Evolutionary conservation across 306 rosid genomes (phyloP), one percentile per base, ranked within the genome.

Genomic region (Cicer chorassanicum): DNA sequence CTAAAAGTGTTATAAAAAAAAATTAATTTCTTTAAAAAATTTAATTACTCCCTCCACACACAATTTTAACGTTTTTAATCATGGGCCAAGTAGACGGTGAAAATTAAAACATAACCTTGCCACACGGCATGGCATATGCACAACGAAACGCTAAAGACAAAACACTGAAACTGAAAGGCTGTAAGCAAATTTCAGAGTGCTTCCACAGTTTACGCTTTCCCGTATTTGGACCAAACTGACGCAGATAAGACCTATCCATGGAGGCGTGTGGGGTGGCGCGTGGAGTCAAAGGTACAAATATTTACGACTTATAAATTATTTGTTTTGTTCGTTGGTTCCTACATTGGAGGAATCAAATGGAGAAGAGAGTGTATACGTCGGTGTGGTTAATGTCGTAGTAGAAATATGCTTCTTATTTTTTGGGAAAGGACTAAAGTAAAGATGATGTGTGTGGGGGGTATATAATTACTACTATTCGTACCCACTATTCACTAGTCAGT

Each of bases 201-300:
- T 69, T 69, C 63, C 49, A 66, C 55, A 44, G 51, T 43, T 85
- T 88, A 85, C 88, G 91, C 91, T 84, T 78, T 84, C 89, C 88
- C 76, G 91, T 78, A 73, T 81, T 83, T 75, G 84, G 64, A 79
- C 14, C 78, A 72, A 82, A 81, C 72, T 86, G 93, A 82, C 87
- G 73, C 68, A 6, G 61, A 54, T 65, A 81, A 81, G 88, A 8
- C 83, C 55, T 61, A 5, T 3, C 5, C 0, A 16, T 1, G 53
- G 82, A 2, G 85, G 90, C 81, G 92, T 86, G 87, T 87, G 82
- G 0, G 63, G 82, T 2, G 71, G 89, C 83, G 89, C 82, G 93
- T 85, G 74, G 0, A 2, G 0, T 0, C 0, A 9, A 2, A 0
- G 15, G 1, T 12, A 6, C 2, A 1, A n/a, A 6, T 45, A 29